A percentile compares a stretch with the other conserved stretches of the same genome.
These are phyloP conservation scores for Pythium utonaiense DNA, from an alignment of 352 stramenopile genomes.

Conservation along the genomic window DNA sequence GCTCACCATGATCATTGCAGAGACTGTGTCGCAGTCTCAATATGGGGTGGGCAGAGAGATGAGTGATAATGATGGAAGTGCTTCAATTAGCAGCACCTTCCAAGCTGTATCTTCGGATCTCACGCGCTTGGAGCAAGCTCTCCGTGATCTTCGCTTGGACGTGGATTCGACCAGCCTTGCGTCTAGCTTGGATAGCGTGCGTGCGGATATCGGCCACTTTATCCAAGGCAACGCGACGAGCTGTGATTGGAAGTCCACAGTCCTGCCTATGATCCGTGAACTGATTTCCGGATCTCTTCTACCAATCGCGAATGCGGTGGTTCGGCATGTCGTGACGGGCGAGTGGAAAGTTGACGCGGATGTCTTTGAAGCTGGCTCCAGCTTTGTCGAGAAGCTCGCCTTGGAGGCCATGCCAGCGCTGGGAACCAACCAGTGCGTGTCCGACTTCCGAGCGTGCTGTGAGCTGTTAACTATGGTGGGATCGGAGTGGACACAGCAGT, in stretches of 20 bases:
- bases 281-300: background rate
- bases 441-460: constrained; percentile 4
- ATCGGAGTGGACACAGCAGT: background rate
- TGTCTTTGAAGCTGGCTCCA: background rate
- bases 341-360: constrained; percentile 52
- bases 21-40: background rate
- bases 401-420: constrained; percentile 17
- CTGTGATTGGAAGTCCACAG: background rate
- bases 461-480: background rate
- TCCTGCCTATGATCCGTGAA: background rate
- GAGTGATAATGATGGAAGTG: background rate
- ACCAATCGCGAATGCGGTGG: background rate
- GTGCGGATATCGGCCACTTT: background rate
- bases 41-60: background rate
- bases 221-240: background rate
- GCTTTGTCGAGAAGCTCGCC: constrained; percentile 8
- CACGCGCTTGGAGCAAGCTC: background rate
- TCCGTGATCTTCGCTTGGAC: background rate
- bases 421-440: background rate
- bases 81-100: background rate
- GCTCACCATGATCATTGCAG: background rate
- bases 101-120: background rate
- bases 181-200: background rate
- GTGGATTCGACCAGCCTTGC: background rate
- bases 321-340: constrained; percentile 29